Evolutionary conservation across 306 rosid species (phyloP).

Genomic region (Rosa persica): DNA sequence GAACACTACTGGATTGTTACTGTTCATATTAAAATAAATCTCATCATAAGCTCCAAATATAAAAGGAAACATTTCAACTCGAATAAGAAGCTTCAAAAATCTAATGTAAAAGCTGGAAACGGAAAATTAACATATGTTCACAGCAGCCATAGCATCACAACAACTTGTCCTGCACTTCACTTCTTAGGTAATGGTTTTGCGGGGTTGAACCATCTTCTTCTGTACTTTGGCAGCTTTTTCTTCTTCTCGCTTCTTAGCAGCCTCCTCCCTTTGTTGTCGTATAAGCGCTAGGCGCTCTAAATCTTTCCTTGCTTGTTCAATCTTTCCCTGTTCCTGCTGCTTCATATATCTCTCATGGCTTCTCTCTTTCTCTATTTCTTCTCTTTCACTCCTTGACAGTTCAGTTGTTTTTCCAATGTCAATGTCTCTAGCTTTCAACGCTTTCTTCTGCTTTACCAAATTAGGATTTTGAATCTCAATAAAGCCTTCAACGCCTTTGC

Average conservation of each 20-base stretch:
- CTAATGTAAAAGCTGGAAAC: background rate
- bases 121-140: conserved; percentile 16
- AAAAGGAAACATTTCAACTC: background rate
- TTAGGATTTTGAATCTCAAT: conserved; percentile 93
- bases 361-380: conserved; percentile 83
- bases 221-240: conserved; percentile 83
- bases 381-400: conserved; percentile 96
- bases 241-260: conserved; percentile 83
- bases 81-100: background rate
- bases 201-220: conserved; percentile 72
- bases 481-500: conserved; percentile 56
- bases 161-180: conserved; percentile 1
- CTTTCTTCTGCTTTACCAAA: conserved; percentile 64
- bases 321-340: conserved; percentile 86
- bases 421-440: conserved; percentile 61
- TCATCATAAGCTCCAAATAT: background rate
- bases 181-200: conserved; percentile 51
- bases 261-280: conserved; percentile 81
- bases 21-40: background rate
- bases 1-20: background rate
- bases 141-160: conserved; percentile 12
- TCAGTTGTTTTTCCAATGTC: conserved; percentile 77
- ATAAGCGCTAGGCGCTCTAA: conserved; percentile 79
- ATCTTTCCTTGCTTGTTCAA: conserved; percentile 81
- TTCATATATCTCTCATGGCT: conserved; percentile 82